Evolutionary conservation across 1,284 basidiomycete genomes (phyloP), one percentile per base, ranked within the genome.

Genomic region (Pseudozyma hubeiensis): DNA sequence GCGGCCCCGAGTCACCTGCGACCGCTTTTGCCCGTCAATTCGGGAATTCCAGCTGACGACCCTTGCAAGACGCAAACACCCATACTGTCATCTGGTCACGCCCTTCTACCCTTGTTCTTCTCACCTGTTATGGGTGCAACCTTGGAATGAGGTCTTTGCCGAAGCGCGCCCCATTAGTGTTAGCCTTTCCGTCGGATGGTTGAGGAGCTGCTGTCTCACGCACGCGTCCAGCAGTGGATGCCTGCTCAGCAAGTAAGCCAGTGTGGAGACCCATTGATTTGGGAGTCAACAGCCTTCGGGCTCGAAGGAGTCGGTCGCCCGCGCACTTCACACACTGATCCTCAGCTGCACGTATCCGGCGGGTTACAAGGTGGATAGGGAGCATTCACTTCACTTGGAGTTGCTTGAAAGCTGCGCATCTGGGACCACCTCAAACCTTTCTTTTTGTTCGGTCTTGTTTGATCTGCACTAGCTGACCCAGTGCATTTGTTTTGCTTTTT

Each of bases 261-360:
- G 73, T 65, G 68, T 64, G 57, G 60, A 37, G 66, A 41, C 53
- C 71, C 66, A 56, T 65, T 60, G 58, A 58, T 24, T 60, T 63
- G 62, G 66, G 72, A 58, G 44, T 61, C 46, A 63, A 53, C 40
- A 63, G 67, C 72, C 53, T 75, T 51, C 63, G 72, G 53, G 72
- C 67, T 65, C 72, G 73, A 67, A 64, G 73, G 73, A 75, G 73
- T 75, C 68, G 73, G 73, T 75, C 62, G 53, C 64, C 73, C 73
- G 68, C 64, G 73, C 73, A 75, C 73, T 64, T 67, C 73, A 71
- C 64, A 61, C 63, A 60, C 64, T 68, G 68, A 65, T 53, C 73
- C 73, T 75, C 73, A 72, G 68, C 68, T 75, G 73, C 68, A 75
- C 68, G 73, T 75, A 75, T 75, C 73, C 61, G 61, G 44, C 43